Percentiles rank a stretch among this genome's conserved stretches.
Conservation (phyloP, 495 filamentous ascomycete genomes). For the Collariella sp. region DNA sequence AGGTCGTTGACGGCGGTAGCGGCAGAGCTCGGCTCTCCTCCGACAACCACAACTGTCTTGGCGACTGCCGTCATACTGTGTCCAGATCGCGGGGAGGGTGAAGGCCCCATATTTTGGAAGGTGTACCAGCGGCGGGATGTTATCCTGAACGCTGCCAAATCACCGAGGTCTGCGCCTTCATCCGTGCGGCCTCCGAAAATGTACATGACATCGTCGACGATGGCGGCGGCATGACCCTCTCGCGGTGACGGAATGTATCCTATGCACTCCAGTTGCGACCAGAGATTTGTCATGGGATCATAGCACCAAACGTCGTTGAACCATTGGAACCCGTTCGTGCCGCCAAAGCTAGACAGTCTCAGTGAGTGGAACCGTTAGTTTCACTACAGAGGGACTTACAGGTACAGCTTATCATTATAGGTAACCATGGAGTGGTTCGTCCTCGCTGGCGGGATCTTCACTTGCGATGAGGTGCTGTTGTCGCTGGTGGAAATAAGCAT, state of each 20-base stretch:
- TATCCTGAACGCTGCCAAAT: slow-evolving; percentile 92
- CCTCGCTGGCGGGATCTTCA: slow-evolving; percentile 75
- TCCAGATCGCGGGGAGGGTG: slow-evolving; percentile 84
- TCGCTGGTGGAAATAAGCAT: slow-evolving; percentile 71
- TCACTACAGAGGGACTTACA: slow-evolving; percentile 52
- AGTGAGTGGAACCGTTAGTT: slow-evolving; percentile 8
- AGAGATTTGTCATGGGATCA: slow-evolving; percentile 71
- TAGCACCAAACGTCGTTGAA: slow-evolving; percentile 99
- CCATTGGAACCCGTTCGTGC: slow-evolving; percentile 89
- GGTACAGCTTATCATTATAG: slow-evolving; percentile 86
- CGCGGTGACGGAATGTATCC: slow-evolving; percentile 90
- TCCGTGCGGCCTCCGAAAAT: slow-evolving; percentile 96
- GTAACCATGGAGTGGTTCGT: slow-evolving; percentile 93
- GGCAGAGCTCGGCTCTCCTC: slow-evolving; percentile 86
- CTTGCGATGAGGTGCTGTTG: slow-evolving; percentile 53
- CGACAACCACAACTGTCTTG: slow-evolving; percentile 84
- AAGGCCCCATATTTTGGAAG: slow-evolving; percentile 98
- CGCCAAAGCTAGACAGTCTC: slow-evolving; percentile 64
- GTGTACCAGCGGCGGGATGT: slow-evolving; percentile 91
- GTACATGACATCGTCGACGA: slow-evolving; percentile 98
- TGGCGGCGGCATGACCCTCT: slow-evolving; percentile 87
- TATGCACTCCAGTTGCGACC: slow-evolving; percentile 87
- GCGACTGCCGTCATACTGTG: slow-evolving; percentile 96
- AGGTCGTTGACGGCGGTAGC: slow-evolving; percentile 72
- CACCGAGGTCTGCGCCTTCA: slow-evolving; percentile 83